These are phyloP conservation scores for Vitis rupestris DNA, from an alignment of 164 flowering plant species.

Conservation along the genomic window DNA sequence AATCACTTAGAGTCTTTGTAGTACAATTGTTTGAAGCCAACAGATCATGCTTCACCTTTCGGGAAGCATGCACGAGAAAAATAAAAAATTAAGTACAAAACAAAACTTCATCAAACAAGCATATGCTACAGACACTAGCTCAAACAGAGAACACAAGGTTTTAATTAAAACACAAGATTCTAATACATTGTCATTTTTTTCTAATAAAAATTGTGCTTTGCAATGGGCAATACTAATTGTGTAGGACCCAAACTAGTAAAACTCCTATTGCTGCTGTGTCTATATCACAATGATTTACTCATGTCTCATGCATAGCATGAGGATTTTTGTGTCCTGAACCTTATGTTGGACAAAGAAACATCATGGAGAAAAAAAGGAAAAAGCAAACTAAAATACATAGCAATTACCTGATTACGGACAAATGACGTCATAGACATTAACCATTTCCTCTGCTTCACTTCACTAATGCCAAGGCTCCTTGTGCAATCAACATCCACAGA, in stretches of 20 bases:
- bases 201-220: too few species aligned
- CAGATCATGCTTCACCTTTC: not conserved
- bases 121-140: too few species aligned
- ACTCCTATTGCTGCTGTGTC: not conserved
- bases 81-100: too few species aligned
- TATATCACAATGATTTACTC: not conserved
- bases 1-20: not conserved
- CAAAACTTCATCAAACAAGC: too few species aligned
- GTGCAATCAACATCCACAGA: slow-evolving; percentile 88
- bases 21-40: not conserved
- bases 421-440: slow-evolving; percentile 81
- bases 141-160: too few species aligned
- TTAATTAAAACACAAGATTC: too few species aligned
- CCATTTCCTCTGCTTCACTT: slow-evolving; percentile 93
- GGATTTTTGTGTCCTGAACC: not conserved
- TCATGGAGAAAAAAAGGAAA: not conserved
- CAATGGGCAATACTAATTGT: not conserved
- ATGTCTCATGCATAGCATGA: not conserved
- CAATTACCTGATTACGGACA: slow-evolving; percentile 90
- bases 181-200: too few species aligned
- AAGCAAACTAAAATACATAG: not conserved
- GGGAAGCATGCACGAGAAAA: too few species aligned
- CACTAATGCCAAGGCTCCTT: slow-evolving; percentile 90
- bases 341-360: not conserved
- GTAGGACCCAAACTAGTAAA: not conserved